phyloP scores from a whole-genome alignment of 306 rosid genomes.

The Cicer yamashitae region DNA sequence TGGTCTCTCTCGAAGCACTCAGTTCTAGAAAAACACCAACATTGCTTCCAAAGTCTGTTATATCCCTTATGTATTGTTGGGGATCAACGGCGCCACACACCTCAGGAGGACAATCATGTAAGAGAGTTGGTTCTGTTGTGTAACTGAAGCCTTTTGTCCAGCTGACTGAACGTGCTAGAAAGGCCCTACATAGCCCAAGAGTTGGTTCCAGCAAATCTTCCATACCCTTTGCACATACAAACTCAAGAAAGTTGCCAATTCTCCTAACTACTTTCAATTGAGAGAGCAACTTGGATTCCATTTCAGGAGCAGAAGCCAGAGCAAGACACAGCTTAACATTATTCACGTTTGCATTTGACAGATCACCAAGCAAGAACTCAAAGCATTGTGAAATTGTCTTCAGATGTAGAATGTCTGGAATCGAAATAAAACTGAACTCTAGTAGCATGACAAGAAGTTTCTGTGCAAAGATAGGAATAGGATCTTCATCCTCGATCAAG shows the following conservation, averaged over 20 bases:
- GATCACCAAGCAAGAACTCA: slow-evolving; percentile 95
- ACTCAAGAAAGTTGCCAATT: slow-evolving; percentile 86
- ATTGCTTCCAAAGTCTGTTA: slow-evolving; percentile 82
- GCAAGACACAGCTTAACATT: slow-evolving; percentile 89
- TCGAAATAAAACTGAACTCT: slow-evolving; percentile 71
- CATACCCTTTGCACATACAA: slow-evolving; percentile 83
- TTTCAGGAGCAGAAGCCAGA: slow-evolving; percentile 88
- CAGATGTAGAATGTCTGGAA: slow-evolving; percentile 82
- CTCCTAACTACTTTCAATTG: slow-evolving; percentile 90
- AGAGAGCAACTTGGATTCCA: slow-evolving; percentile 94
- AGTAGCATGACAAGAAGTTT: slow-evolving; percentile 99
- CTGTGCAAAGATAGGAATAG: slow-evolving; percentile 91
- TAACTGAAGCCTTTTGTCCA: slow-evolving; percentile 63
- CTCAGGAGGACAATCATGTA: slow-evolving; percentile 61
- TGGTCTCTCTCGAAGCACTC: slow-evolving; percentile 61
- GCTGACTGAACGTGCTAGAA: slow-evolving; percentile 77
- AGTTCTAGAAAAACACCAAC: too few species aligned
- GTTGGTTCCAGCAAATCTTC: slow-evolving; percentile 93
- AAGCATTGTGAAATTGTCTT: slow-evolving; percentile 95
- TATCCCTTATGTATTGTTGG: slow-evolving; percentile 82
- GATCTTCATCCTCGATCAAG: slow-evolving; percentile 92
- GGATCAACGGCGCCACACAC: slow-evolving; percentile 63
- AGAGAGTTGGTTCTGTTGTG: slow-evolving; percentile 70
- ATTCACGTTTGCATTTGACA: slow-evolving; percentile 85
- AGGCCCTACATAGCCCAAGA: slow-evolving; percentile 89